Base-by-base conservation (phyloP, 2,329 filamentous ascomycete genomes). In the Cladosporium colombiae region DNA sequence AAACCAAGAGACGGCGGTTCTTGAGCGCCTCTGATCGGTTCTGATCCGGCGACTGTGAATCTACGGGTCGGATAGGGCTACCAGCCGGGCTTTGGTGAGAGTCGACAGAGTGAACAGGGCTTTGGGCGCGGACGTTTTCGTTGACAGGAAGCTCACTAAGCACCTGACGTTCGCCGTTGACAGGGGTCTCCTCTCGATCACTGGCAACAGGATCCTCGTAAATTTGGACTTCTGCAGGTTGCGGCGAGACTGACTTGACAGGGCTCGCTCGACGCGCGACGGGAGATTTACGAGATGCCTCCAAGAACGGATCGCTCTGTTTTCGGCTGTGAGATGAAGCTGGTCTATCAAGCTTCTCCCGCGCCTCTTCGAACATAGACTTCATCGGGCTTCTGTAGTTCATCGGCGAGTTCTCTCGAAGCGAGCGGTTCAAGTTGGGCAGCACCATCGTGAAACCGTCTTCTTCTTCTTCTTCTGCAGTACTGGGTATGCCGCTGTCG, bases 1-100 rank as follows among this genome's bases (percentile, higher is more conserved):
- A 93, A 35, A 89, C 86, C 5, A 94, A 83, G 27, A 93, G 81
- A 53, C 89, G 86, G 8, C 75, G 79, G 68, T 78, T 82, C 69
- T 78, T 81, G 65, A 77, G 74, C 46, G 75, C 80, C 73, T 80
- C 78, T n/a, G 77, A 71, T 61, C 75, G 80, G 70, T 74, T 77
- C 72, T 73, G 79, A 62, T 73, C 74, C 3, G 71, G 68, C 1
- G 71, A 67, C 4, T 65, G 67, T 27, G 68, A 62, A 11, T 72
- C 69, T 11, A 64, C 57, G 14, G 69, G 69, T n/a, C 58, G 64
- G 25, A 56, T 21, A 11, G 74, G 74, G 60, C 74, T 76, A 50
- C 68, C 68, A 11, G 69, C 67, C n/a, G 74, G 73, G 57, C 73
- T 74, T 25, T 67, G 69, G 65, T 70, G 70, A 2, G 74, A 75